A percentile compares a stretch with the other conserved stretches of the same genome.
These are phyloP conservation scores for Blastocystis sp. DNA, from an alignment of 352 stramenopile genomes.

Conservation along the genomic window DNA sequence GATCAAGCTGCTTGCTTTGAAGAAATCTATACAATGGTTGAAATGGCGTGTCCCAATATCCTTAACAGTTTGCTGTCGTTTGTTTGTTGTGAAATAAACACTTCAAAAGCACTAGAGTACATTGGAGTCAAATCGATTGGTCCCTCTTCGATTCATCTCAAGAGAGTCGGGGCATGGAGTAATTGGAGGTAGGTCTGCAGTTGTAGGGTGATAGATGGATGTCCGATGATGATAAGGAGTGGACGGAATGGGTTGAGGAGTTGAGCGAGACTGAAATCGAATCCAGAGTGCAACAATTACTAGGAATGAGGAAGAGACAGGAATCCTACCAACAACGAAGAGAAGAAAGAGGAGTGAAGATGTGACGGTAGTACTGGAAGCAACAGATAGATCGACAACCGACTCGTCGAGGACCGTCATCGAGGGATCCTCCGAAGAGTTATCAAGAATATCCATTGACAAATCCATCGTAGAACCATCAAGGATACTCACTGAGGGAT, in stretches of 20 bases:
- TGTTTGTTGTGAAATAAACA: conserved; percentile 31
- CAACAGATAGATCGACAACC: neutral
- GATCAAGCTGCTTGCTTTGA: conserved; percentile 59
- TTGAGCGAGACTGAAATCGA: neutral
- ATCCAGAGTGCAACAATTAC: neutral
- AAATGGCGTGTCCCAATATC: neutral
- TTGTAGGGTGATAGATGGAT: neutral
- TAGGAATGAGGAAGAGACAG: neutral
- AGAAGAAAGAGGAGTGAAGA: neutral
- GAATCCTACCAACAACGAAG: neutral
- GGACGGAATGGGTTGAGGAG: neutral
- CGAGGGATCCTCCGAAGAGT: neutral
- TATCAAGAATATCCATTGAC: too few species aligned
- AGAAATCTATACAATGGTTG: conserved; percentile 48
- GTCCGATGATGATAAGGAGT: neutral
- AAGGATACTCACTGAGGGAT: neutral
- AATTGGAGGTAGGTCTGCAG: neutral
- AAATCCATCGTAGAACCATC: neutral
- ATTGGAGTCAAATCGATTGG: neutral
- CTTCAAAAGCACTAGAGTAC: neutral
- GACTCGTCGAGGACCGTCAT: neutral
- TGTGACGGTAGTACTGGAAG: neutral
- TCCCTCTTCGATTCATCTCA: neutral
- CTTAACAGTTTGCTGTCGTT: neutral
- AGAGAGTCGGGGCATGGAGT: conserved; percentile 22